Base-by-base conservation (phyloP, 768 basidiomycete genomes). In the Rhizopogon rudus region DNA sequence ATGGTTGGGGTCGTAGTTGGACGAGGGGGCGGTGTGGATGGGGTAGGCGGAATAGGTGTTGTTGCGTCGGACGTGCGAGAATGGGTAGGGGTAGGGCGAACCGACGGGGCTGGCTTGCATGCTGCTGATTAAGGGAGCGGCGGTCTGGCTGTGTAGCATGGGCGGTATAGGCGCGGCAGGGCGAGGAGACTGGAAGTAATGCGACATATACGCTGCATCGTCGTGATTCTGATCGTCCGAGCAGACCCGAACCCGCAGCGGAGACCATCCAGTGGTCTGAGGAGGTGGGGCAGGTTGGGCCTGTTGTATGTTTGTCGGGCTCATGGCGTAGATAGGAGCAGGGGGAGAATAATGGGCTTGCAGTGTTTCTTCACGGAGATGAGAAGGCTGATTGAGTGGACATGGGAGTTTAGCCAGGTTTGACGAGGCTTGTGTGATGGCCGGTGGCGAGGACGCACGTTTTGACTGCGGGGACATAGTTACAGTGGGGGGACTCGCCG, bases 41-140 rank as follows among this genome's bases (percentile, higher is more conserved):
- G 65, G 60, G 40, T 73, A 72, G 3, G 66, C 67, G 1, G 73
- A 57, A 44, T 75, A 76, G 8, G 70, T 65, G 44, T 77, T 67
- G 44, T 75, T 77, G 0, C 88, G 81, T 22, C 81, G 82, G 43
- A 91, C 83, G 54, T 90, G 88, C 14, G 79, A 77, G 70, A 84
- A 92, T 0, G 88, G 88, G 66, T 83, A 88, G 0, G 89, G 90
- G 56, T 88, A 91, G 2, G 90, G 90, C 3, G 90, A 91, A 7
- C 89, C 88, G 5, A 74, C 79, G 0, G 84, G 81, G 57, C 81
- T 84, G 13, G 73, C 75, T 46, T 79, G 79, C 54, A 74, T 75
- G 41, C n/a, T n/a, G n/a, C n/a, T 75, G 77, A 2, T n/a, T n/a
- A n/a, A n/a, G n/a, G n/a, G n/a, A n/a, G n/a, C n/a, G n/a, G n/a